phyloP scores from a whole-genome alignment of 2,329 filamentous ascomycete genomes.

The Blastomyces emzantsi region DNA sequence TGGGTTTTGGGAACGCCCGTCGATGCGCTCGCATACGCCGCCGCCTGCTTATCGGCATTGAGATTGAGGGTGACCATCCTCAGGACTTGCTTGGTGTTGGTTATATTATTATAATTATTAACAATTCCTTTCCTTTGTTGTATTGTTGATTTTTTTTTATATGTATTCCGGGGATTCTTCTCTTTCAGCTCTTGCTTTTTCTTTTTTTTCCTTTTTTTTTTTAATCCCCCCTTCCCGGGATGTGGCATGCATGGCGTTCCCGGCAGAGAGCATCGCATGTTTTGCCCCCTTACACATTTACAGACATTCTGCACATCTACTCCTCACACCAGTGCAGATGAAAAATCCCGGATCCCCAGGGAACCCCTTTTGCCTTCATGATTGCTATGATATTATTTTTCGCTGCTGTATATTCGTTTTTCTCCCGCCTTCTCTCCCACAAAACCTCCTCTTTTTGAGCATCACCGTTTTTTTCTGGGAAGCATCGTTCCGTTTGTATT shows the following conservation, averaged over 20 bases:
- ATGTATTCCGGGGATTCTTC: background rate
- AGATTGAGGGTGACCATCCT: background rate
- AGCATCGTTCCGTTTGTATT: background rate
- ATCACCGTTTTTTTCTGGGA: no score
- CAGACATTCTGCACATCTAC: background rate
- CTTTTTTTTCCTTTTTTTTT: background rate
- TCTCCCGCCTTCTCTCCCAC: background rate
- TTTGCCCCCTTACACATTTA: background rate
- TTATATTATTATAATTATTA: no score
- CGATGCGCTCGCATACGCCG: constrained; percentile 31
- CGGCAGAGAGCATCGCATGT: background rate
- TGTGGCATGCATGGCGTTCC: background rate
- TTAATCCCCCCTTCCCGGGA: no score
- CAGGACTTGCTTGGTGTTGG: background rate
- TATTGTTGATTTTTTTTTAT: background rate
- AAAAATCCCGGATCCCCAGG: background rate
- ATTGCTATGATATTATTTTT: background rate
- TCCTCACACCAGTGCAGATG: background rate
- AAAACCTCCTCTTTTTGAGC: no score
- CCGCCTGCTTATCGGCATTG: constrained; percentile 40
- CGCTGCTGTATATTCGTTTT: background rate
- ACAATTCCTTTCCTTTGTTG: no score
- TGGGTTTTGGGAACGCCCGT: constrained; percentile 29
- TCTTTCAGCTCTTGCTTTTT: background rate
- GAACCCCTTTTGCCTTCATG: background rate